Base-by-base conservation (phyloP, 2,329 filamentous ascomycete genomes). In the Arthrobotrys iridis region DNA sequence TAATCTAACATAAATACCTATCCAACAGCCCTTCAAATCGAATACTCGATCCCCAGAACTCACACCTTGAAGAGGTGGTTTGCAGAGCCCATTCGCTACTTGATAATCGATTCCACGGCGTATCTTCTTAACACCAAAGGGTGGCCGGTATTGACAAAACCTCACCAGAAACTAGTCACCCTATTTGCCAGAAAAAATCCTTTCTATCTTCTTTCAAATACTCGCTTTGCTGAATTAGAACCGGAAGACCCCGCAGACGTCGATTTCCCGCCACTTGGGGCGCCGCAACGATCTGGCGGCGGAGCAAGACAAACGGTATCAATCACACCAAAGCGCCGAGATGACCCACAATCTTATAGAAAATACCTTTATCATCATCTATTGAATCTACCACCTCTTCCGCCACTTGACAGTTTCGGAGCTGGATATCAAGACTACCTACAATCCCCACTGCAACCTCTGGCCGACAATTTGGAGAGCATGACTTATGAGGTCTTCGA, bases 401-500 rank as follows among this genome's bases (percentile, higher is more conserved):
- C 86, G 18, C 83, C 85, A 2, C 85, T 92, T 60, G 89, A 92
- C 80, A 85, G 85, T 30, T 91, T 91, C 78, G 89, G 89, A 11
- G 84, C 88, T 18, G 90, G 90, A 1, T 92, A 91, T 79, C 96
- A 99, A 80, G 95, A 99, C 82, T 99, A 95, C 86, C 86, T 99
- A 8, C 95, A 99, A 82, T 93, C 93, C 1, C 95, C 95, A 1
- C 85, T 99, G 41, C 96, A 99, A 81, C 95, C 95, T 0, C 86
- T 99, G 11, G 94, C 94, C 0, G 95, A 99, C 82, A 99, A 99
- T 79, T 86, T 99, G 11, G 96, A 99, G 82, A 97, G 93, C 50
- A 91, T 96, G 43, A 99, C 95, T 0, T 99, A 99, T 82, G 95
- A 99, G 81, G 94, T 98, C 1, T 99, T 99, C 80, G 95, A 99